Evolutionary conservation across 2,329 filamentous ascomycete species (phyloP), one percentile per base, ranked within the genome.

Genomic region (Pseudonectria foliicola): DNA sequence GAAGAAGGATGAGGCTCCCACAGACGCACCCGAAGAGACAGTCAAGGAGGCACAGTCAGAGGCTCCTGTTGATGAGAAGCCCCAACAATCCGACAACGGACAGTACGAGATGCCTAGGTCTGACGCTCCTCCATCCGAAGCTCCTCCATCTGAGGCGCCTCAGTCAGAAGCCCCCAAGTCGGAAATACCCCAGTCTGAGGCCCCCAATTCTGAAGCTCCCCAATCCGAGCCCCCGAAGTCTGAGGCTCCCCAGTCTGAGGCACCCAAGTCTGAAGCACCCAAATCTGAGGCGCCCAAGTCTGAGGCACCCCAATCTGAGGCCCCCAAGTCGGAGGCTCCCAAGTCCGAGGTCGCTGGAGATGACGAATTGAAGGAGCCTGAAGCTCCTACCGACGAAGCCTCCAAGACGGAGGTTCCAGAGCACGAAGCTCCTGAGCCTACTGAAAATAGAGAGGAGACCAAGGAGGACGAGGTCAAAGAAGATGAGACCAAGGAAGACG

Each of bases 361-460:
- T 7, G 14, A 30, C 7, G 13, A 13, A 6, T 21, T 8, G 8
- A 21, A 21, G 18, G 18, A 21, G 37, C 23, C 7, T 54, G 59
- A 21, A 55, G 57, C 27, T 51, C 61, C 38, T 24, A 25, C 34
- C 11, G 30, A 25, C 12, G 44, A 46, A 12, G 27, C n/a, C n/a
- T 18, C 39, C 29, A 35, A 48, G 28, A 38, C 43, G 7, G 28
- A 48, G 6, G 35, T 16, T 14, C n/a, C 33, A 39, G 21, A 37
- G 18, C 35, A 37, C 2, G 30, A 42, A 7, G 34, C 31, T 10
- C 28, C 36, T 7, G 31, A 27, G 2, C 18, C 27, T 5, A 33
- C 43, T 46, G 18, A 50, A 13, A 52, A 60, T 14, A 55, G 59
- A 27, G 58, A 63, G 40, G 52, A 54, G 16, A 58, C 57, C 31